phyloP scores from a whole-genome alignment of 371 early-diverging fungal species.

The Coemansia sp. region DNA sequence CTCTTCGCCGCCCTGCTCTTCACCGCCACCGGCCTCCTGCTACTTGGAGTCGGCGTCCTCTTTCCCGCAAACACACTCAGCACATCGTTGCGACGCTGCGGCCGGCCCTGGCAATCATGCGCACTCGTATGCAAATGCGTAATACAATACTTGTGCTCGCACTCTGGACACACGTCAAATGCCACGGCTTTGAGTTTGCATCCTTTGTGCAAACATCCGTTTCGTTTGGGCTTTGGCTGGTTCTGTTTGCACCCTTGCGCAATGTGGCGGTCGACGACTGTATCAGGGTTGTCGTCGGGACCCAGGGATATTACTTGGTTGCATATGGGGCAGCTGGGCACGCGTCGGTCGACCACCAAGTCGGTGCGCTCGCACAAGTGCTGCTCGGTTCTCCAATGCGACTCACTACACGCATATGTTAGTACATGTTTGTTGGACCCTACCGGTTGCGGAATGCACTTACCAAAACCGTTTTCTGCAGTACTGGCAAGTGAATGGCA shows the following conservation, averaged over 20 bases:
- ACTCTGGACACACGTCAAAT: constrained; percentile 18
- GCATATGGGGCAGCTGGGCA: constrained; percentile 50
- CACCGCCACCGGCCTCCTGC: neutral
- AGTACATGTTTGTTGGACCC: neutral
- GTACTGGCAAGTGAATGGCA: constrained; percentile 21
- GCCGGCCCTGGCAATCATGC: constrained; percentile 21
- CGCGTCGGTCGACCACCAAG: constrained; percentile 34
- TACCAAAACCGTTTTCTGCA: constrained; percentile 41
- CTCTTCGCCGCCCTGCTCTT: neutral
- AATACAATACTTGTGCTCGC: constrained; percentile 23
- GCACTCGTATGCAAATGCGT: constrained; percentile 32
- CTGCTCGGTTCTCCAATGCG: constrained; percentile 38
- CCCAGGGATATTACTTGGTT: constrained; percentile 33
- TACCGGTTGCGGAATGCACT: neutral
- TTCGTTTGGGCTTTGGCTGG: neutral
- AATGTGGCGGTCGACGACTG: constrained; percentile 24
- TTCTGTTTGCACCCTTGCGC: constrained; percentile 8
- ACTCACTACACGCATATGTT: constrained; percentile 27
- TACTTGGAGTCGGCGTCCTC: constrained; percentile 24
- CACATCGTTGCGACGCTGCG: neutral
- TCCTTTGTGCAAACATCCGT: constrained; percentile 7
- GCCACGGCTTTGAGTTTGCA: constrained; percentile 32
- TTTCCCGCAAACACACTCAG: neutral
- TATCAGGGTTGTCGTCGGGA: constrained; percentile 44
- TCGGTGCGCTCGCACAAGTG: constrained; percentile 36